These are phyloP conservation scores for Xylaria sp. DNA, from an alignment of 2,329 filamentous ascomycete species.

Conservation along the genomic window DNA sequence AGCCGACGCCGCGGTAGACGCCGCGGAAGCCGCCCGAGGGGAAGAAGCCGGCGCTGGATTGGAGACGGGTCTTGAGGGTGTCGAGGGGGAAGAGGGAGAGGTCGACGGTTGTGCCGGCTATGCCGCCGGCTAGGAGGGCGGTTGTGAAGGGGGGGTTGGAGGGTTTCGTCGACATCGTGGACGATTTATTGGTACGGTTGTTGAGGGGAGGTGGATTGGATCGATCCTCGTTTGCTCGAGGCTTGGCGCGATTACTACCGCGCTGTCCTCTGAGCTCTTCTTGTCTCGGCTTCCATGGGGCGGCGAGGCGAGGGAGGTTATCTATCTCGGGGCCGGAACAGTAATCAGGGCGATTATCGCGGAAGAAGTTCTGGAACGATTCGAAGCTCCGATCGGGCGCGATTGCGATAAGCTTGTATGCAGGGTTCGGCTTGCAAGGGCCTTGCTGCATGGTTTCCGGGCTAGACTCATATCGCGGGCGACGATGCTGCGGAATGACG, in stretches of 20 bases:
- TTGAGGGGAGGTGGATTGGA: background rate
- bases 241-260: constrained; percentile 9
- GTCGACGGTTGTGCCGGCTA: constrained; percentile 94
- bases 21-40: constrained; percentile 81
- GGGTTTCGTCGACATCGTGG: constrained; percentile 19
- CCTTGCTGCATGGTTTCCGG: background rate
- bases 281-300: constrained; percentile 4
- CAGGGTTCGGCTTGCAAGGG: background rate
- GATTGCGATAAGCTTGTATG: constrained; percentile 3
- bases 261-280: constrained; percentile 4
- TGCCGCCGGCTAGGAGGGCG: constrained; percentile 71
- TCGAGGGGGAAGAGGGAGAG: constrained; percentile 96
- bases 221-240: background rate
- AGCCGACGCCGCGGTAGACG: constrained; percentile 89
- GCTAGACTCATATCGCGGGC: background rate
- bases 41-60: constrained; percentile 73
- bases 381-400: background rate
- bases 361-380: constrained; percentile 2
- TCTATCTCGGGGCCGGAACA: background rate
- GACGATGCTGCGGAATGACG: constrained; percentile 9
- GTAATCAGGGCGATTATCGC: too few species aligned
- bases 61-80: constrained; percentile 95
- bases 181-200: background rate
- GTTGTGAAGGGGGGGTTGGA: constrained; percentile 49
- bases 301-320: background rate